Conservation (phyloP, 2,329 filamentous ascomycete species). For the Rhynchosporium graminicola region DNA sequence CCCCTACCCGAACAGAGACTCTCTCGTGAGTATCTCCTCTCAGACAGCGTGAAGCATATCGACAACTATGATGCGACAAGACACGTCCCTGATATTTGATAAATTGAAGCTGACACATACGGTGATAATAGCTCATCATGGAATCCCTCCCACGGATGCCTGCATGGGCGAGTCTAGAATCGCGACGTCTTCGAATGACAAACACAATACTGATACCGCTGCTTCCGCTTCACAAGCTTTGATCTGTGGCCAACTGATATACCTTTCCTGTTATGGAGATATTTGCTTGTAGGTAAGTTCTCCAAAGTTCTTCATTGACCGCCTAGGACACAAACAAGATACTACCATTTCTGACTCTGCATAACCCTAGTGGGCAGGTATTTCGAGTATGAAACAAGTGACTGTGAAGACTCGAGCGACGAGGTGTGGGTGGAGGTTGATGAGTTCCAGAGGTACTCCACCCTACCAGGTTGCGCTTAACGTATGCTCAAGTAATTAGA, state of each 20-base stretch:
- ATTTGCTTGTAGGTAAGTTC: background rate
- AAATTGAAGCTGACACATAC: too few species aligned
- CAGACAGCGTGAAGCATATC: background rate
- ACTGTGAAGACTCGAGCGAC: background rate
- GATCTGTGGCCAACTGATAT: background rate
- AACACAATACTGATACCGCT: background rate
- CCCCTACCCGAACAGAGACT: background rate
- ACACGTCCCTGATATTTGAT: too few species aligned
- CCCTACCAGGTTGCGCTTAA: background rate
- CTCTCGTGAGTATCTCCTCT: background rate
- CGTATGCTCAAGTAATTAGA: background rate
- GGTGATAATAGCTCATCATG: too few species aligned
- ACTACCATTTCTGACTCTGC: background rate
- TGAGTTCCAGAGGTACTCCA: background rate
- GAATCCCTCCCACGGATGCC: background rate
- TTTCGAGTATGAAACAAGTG: background rate
- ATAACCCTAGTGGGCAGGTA: background rate
- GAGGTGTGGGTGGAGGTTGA: background rate
- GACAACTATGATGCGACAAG: background rate
- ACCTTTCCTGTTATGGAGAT: background rate
- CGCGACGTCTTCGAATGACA: background rate
- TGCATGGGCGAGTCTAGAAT: background rate
- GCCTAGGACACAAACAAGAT: background rate
- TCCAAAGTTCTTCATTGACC: background rate
- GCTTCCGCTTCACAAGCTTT: background rate